Evolutionary conservation across 306 rosid species (phyloP), one percentile per base, ranked within the genome.

Genomic region (Dicorynia guianensis): DNA sequence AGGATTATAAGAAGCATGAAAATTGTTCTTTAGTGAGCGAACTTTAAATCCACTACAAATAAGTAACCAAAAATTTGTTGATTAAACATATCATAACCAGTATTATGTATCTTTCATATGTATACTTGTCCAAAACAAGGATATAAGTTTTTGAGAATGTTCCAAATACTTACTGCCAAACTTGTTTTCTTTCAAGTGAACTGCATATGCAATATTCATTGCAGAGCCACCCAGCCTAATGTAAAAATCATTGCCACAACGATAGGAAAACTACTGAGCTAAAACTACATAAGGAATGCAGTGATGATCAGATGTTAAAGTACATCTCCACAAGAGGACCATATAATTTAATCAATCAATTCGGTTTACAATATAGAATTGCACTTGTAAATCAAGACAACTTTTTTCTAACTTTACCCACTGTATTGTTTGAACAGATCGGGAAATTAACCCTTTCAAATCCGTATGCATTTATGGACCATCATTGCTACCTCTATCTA

Each of bases 101-200:
- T n/a, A 44, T 75, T 50, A 71, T 62, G 71, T 48, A 55, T 20
- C 47, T 46, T 48, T 54, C 56, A 46, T 62, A 13, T n/a, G n/a
- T 25, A 30, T 79, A 63, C 49, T 46, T 18, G 57, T 19, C 66
- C 10, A 30, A 66, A 49, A 17, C n/a, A 5, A 62, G 11, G 38
- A 64, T 42, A 58, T 63, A 71, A 59, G 33, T 56, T 70, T 12
- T 56, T 5, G 59, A 48, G 18, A 71, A 57, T 48, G 8, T 63
- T 63, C 47, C 33, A 17, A 48, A 47, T 71, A 63, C 13, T 56
- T 39, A 20, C 1, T 63, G 19, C 48, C 59, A 64, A 18, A 38
- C 64, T 44, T 48, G 8, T 44, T 20, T 63, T 48, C 62, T 43
- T 68, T 59, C 15, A 47, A 47, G 47, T 47, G 49, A 65, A 62